A percentile compares a stretch with the other conserved stretches of the same genome.
These are phyloP conservation scores for Fusarium sp. DNA, from an alignment of 2,329 filamentous ascomycete species.

Conservation along the genomic window DNA sequence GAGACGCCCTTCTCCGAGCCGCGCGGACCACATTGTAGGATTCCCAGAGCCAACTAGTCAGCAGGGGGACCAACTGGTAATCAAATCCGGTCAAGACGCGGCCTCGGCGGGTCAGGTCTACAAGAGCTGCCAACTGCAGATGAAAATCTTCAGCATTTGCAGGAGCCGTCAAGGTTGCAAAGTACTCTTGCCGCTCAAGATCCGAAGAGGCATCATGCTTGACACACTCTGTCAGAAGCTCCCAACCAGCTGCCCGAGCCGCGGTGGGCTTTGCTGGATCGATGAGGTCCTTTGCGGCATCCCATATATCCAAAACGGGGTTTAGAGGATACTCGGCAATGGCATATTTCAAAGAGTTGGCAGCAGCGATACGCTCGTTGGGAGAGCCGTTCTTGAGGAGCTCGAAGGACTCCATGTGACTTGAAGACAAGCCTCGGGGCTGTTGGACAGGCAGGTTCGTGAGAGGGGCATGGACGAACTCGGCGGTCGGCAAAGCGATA, in stretches of 20 bases:
- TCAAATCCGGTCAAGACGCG: conserved; percentile 71
- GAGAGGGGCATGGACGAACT: conserved; percentile 55
- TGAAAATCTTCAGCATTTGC: conserved; percentile 69
- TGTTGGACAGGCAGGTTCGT: conserved; percentile 50
- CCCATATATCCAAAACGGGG: conserved; percentile 69
- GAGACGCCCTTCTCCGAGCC: conserved; percentile 58
- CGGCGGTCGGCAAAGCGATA: conserved; percentile 52
- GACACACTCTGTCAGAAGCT: conserved; percentile 70
- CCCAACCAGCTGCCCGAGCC: conserved; percentile 68
- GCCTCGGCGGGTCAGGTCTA: conserved; percentile 67
- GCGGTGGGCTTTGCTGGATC: conserved; percentile 61
- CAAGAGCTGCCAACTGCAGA: conserved; percentile 68
- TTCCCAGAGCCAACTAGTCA: conserved; percentile 67
- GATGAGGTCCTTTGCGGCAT: conserved; percentile 70
- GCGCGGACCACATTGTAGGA: conserved; percentile 61
- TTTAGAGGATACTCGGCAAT: conserved; percentile 67
- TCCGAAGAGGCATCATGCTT: conserved; percentile 69
- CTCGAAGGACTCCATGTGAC: conserved; percentile 63
- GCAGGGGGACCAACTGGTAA: conserved; percentile 68
- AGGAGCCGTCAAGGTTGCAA: conserved; percentile 65
- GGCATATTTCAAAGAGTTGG: conserved; percentile 62
- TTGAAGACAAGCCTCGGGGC: conserved; percentile 55
- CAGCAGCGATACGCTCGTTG: conserved; percentile 64
- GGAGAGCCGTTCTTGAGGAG: conserved; percentile 61
- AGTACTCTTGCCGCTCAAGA: conserved; percentile 71